Base-by-base conservation (phyloP, 2,329 filamentous ascomycete species). In the Colletotrichum tabaci region DNA sequence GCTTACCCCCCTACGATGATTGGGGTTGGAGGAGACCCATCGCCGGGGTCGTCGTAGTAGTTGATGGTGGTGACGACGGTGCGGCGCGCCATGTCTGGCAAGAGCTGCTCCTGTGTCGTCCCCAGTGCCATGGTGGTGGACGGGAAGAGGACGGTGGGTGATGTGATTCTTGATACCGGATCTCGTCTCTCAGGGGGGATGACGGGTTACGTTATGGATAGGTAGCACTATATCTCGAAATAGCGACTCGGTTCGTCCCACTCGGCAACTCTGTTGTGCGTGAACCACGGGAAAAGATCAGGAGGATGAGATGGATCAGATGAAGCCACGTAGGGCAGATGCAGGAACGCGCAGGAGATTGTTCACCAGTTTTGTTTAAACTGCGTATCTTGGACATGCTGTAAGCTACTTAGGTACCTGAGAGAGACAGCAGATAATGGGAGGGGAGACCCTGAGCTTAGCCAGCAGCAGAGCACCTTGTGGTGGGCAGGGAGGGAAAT, bases 21-120 rank as follows among this genome's bases (percentile, higher is more conserved):
- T 50, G 74, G 74, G 66, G 62, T 61, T 38, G 74, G 74, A 52
- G 72, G 63, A 50, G 74, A 71, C 30, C 74, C 74, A 40, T 74
- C 74, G 8, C 72, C 74, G 26, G 74, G 72, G 40, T 74, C 74
- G 26, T 72, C 61, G n/a, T 74, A 74, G 61, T 74, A 74, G 72
- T 74, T 74, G 52, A 74, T 66, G 58, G 47, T 67, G 26, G 73
- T 70, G 46, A 61, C 63, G 42, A 74, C 66, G 40, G 71, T 53
- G 35, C 67, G 73, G 26, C 46, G 60, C 21, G 58, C 52, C 52
- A n/a, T 46, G 58, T 35, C 60, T 49, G 53, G 26, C 40, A 26
- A 9, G 49, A 53, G 42, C 15, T 62, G 30, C 2, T 60, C 38
- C n/a, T 57, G 40, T 7, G 38, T 38, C 23, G 69, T 55, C 40